Evolutionary conservation across 108 stramenopile genomes (phyloP), one percentile per base, ranked within the genome.

Genomic region (Aurantiochytrium sp.): DNA sequence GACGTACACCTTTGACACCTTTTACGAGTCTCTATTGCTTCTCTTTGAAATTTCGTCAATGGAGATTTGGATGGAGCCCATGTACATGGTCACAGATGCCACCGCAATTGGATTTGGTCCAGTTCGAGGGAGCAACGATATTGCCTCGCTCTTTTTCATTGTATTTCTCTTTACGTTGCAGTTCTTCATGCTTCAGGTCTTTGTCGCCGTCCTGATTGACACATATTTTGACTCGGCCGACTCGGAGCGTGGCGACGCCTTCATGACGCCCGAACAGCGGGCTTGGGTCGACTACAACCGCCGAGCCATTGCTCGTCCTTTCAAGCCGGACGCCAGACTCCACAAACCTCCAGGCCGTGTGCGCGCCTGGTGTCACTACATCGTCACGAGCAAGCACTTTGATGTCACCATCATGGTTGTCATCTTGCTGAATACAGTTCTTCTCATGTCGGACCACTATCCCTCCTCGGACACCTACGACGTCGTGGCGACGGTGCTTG

Each of bases 171-270:
- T 95, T 25, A 55, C 95, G 25, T 93, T 95, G 23, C 72, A 93
- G 28, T 95, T 95, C 92, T 95, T 96, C 90, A 90, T 95, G 53
- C 89, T 95, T 72, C 94, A 96, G 87, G 92, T 95, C 18, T 95
- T 96, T 90, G 95, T 95, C 12, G 96, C 94, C 5, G 94, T 95
- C 18, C 92, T 95, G 72, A 92, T 95, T 60, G 93, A 95, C 89
- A 92, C 93, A 60, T 96, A 95, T 92, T 88, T 93, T 49, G 91
- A 88, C 69, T 64, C 94, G 58, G 92, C 89, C 19, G 91, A 90
- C 51, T 49, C 44, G 35, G 57, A 35, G 23, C 12, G 45, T 21
- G 88, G 89, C 42, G 49, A 47, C 23, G 49, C 25, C n/a, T 29
- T 93, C 29, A 89, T 90, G n/a, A 93, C 90, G 12, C 73, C 89